Conservation (phyloP, 2,329 filamentous ascomycete species). For the Aspergillus aculeatinus region DNA sequence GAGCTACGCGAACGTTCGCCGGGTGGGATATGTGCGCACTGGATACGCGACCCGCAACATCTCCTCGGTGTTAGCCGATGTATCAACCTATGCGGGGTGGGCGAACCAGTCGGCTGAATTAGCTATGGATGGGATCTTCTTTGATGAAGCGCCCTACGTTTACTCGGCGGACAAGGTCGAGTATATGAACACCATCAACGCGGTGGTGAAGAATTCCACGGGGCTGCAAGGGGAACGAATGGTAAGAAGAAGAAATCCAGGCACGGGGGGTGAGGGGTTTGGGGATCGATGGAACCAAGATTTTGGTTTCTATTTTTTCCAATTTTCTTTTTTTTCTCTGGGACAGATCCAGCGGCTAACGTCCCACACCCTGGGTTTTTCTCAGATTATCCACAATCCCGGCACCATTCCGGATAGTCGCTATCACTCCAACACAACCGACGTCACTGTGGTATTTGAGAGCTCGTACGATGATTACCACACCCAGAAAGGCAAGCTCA, state of each 20-base stretch:
- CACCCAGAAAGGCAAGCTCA: background rate
- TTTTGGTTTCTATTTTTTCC: too few species aligned
- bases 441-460: conserved; percentile 17
- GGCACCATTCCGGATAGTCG: conserved; percentile 15
- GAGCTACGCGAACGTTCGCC: conserved; percentile 37
- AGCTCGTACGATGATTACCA: conserved; percentile 14
- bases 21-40: conserved; percentile 46
- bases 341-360: background rate
- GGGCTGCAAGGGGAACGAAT: conserved; percentile 8
- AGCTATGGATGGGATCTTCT: conserved; percentile 41
- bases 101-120: conserved; percentile 25
- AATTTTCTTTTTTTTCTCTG: too few species aligned
- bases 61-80: conserved; percentile 35
- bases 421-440: conserved; percentile 7
- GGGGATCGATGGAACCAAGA: too few species aligned
- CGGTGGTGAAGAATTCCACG: conserved; percentile 16
- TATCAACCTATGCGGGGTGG: conserved; percentile 42
- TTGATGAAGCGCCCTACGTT: conserved; percentile 36
- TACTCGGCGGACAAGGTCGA: conserved; percentile 20
- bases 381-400: conserved; percentile 19
- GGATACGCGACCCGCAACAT: conserved; percentile 32
- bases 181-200: conserved; percentile 23
- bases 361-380: background rate
- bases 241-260: conserved; percentile 8
- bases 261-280: too few species aligned